Conservation (phyloP, 192 early-diverging fungal genomes). For the Coemansia sp. region DNA sequence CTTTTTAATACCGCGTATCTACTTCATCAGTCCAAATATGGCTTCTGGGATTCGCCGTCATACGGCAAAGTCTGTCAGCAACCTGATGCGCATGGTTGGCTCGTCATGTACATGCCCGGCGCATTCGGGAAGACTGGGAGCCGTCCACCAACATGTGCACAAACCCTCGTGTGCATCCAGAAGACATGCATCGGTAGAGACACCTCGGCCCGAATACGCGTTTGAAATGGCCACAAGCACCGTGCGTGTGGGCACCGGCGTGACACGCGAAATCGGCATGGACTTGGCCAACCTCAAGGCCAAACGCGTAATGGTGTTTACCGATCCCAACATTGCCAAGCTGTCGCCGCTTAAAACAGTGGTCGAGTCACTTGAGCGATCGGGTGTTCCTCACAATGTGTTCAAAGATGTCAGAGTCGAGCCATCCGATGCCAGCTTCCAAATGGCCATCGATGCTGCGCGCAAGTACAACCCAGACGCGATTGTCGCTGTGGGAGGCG, state of each 20-base stretch:
- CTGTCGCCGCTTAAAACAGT: conserved; percentile 75
- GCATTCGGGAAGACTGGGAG: conserved; percentile 19
- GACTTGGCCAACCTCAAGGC: conserved; percentile 77
- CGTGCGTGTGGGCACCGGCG: conserved; percentile 82
- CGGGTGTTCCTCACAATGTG: conserved; percentile 68
- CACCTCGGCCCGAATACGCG: conserved; percentile 60
- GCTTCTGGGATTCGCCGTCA: conserved; percentile 11
- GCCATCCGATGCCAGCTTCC: conserved; percentile 80
- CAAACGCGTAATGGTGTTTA: conserved; percentile 84
- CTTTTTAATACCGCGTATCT: neutral
- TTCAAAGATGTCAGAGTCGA: conserved; percentile 81
- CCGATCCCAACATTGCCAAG: conserved; percentile 72
- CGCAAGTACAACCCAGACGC: conserved; percentile 74
- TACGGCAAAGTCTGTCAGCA: conserved; percentile 43
- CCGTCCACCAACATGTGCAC: conserved; percentile 15
- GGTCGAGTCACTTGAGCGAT: conserved; percentile 69
- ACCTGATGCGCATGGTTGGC: conserved; percentile 55
- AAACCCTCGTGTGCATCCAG: conserved; percentile 12
- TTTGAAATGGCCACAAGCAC: conserved; percentile 89
- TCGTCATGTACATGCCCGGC: conserved; percentile 52
- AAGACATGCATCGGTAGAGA: conserved; percentile 29
- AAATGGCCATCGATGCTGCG: conserved; percentile 79
- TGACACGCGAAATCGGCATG: conserved; percentile 82
- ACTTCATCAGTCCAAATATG: neutral
- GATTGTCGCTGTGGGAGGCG: conserved; percentile 89